A percentile compares a stretch with the other conserved stretches of the same genome.
phyloP scores from a whole-genome alignment of 148 eudicot species.

The Dysphania ambrosioides region DNA sequence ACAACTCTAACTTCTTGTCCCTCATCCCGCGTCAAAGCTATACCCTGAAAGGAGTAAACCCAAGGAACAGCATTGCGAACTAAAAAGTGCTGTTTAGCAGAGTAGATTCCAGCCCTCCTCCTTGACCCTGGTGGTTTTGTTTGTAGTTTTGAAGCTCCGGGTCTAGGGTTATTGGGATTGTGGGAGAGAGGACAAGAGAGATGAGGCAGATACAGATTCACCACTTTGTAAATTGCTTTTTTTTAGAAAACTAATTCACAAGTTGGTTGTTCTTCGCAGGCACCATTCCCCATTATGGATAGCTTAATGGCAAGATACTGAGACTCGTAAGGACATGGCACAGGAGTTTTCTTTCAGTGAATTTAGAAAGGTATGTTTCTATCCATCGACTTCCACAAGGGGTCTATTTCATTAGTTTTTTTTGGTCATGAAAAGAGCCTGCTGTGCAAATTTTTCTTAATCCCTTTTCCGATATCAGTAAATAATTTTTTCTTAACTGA shows the following conservation, averaged over 20 bases:
- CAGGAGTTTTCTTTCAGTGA: slow-evolving; percentile 62
- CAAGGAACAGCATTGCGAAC: slow-evolving; percentile 61
- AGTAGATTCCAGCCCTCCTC: not conserved
- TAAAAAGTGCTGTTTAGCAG: not conserved
- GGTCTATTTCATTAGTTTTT: not conserved
- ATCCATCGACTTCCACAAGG: not conserved
- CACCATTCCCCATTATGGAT: slow-evolving; percentile 62
- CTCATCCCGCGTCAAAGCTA: slow-evolving; percentile 87
- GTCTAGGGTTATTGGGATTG: not conserved
- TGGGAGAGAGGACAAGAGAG: not conserved
- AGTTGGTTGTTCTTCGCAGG: slow-evolving; percentile 48
- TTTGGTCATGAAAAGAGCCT: not conserved
- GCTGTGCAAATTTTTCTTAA: not conserved
- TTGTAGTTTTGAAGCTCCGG: not conserved
- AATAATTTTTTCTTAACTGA: not conserved
- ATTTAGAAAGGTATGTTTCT: slow-evolving; percentile 58
- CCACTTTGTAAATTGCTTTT: slow-evolving; percentile 11
- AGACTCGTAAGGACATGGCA: slow-evolving; percentile 73
- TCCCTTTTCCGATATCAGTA: not conserved
- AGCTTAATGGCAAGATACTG: slow-evolving; percentile 86
- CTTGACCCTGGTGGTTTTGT: not conserved
- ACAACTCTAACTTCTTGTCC: slow-evolving; percentile 34
- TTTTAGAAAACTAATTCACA: no score
- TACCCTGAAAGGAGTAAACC: slow-evolving; percentile 51
- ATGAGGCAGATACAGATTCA: not conserved